These are phyloP conservation scores for Clausena lansium DNA, from an alignment of 345 rosid species.

Conservation along the genomic window DNA sequence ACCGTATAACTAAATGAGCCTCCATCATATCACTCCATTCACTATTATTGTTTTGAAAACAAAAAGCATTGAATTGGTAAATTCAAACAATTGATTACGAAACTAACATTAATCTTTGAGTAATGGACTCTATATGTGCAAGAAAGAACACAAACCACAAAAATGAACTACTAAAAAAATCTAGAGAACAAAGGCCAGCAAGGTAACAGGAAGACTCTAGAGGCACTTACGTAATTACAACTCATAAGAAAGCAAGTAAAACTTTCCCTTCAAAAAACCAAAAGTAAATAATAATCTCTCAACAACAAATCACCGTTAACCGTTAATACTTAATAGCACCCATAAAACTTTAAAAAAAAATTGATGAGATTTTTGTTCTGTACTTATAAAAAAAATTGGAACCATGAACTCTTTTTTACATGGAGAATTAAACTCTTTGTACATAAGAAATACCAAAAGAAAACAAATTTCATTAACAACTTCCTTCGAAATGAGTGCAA, in stretches of 20 bases:
- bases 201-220: conserved; percentile 1
- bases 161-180: background rate
- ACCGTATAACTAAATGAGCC: no score
- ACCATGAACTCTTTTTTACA: no score
- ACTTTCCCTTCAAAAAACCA: background rate
- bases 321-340: background rate
- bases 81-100: background rate
- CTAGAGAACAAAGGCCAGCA: background rate
- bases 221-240: background rate
- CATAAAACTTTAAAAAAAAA: background rate
- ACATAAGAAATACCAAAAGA: no score
- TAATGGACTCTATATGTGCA: background rate
- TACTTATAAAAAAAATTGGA: no score
- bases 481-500: no score
- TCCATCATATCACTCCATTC: no score
- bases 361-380: no score
- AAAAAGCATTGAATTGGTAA: background rate
- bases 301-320: background rate
- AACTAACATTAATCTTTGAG: background rate
- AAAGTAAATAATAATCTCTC: background rate
- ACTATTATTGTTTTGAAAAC: background rate
- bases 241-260: background rate
- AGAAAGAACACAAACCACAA: background rate
- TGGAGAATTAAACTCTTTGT: no score
- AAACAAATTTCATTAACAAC: no score